phyloP scores from a whole-genome alignment of 495 filamentous ascomycete species.

The Letharia columbiana region DNA sequence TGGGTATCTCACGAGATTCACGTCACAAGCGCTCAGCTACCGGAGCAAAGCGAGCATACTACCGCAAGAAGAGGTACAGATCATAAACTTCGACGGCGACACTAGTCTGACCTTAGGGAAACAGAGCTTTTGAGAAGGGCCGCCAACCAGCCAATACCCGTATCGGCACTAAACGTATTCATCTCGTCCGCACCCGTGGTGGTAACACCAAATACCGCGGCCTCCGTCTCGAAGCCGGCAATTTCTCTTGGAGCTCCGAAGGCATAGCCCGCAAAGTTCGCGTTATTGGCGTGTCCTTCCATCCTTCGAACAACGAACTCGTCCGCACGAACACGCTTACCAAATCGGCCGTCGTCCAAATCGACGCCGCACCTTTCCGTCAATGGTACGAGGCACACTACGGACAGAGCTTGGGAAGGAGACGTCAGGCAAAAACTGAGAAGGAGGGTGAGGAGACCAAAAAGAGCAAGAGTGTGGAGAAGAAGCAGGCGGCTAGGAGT shows the following conservation, averaged over 20 bases:
- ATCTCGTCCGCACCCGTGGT: constrained; percentile 96
- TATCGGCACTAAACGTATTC: constrained; percentile 97
- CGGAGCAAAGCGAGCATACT: constrained; percentile 91
- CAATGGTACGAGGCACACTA: constrained; percentile 99
- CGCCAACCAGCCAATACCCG: constrained; percentile 98
- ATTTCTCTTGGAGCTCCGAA: constrained; percentile 99
- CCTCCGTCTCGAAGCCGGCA: constrained; percentile 96
- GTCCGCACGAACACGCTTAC: constrained; percentile 99
- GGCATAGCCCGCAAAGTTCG: constrained; percentile 95
- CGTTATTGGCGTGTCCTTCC: constrained; percentile 95
- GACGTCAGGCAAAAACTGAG: constrained; percentile 72
- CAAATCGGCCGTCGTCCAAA: constrained; percentile 94
- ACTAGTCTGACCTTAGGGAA: constrained; percentile 10
- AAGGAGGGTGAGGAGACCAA: constrained; percentile 59
- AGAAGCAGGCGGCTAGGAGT: constrained; percentile 87
- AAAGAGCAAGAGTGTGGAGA: constrained; percentile 87
- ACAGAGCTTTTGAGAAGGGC: constrained; percentile 98
- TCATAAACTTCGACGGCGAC: constrained; percentile 14
- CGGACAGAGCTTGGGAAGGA: constrained; percentile 75
- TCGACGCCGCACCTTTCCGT: constrained; percentile 96
- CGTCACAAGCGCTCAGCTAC: constrained; percentile 98
- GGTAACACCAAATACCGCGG: constrained; percentile 99
- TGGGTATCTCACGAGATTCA: constrained; percentile 99
- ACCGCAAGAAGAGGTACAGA: constrained; percentile 76
- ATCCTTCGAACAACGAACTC: constrained; percentile 99